phyloP scores from a whole-genome alignment of 345 rosid species.

The Cardamine chenopodiifolia region DNA sequence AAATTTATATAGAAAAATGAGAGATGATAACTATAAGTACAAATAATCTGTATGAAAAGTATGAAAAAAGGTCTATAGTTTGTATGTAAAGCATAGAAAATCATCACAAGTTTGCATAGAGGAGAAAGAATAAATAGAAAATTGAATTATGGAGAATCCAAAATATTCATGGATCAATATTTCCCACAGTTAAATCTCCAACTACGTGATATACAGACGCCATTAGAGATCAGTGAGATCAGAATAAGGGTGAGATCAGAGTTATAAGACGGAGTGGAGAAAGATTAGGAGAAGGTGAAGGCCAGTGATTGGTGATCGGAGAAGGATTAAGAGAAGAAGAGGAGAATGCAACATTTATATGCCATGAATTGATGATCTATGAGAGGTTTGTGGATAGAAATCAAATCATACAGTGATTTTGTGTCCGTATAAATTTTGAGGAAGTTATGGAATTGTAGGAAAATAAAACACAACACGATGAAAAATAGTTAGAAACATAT shows the following conservation, averaged over 20 bases:
- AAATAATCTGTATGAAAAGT: too few relatives aligned
- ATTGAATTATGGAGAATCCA: too few relatives aligned
- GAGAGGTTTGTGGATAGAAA: slow-evolving; percentile 18
- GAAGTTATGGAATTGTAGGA: background rate
- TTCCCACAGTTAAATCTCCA: slow-evolving; percentile 98
- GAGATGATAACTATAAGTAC: too few relatives aligned
- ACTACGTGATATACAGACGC: slow-evolving; percentile 94
- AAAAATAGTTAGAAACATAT: background rate
- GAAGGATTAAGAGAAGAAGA: slow-evolving; percentile 46
- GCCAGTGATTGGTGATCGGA: slow-evolving; percentile 59
- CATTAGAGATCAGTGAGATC: slow-evolving; percentile 38
- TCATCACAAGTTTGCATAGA: too few relatives aligned
- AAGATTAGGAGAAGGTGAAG: slow-evolving; percentile 74
- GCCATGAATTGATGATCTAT: slow-evolving; percentile 22
- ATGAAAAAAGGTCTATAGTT: too few relatives aligned
- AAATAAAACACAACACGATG: background rate
- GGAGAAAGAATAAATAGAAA: too few relatives aligned
- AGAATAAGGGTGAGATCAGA: slow-evolving; percentile 7
- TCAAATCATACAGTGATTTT: background rate
- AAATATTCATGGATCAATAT: too few relatives aligned
- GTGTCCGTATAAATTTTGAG: background rate
- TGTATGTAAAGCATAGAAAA: too few relatives aligned
- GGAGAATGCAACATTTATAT: slow-evolving; percentile 40
- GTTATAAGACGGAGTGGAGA: slow-evolving; percentile 83
- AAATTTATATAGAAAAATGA: too few relatives aligned